Percentiles rank a stretch among this genome's conserved stretches.
Evolutionary conservation across 257 asterid species (phyloP).

Genomic region (Solanum bulbocastanum): DNA sequence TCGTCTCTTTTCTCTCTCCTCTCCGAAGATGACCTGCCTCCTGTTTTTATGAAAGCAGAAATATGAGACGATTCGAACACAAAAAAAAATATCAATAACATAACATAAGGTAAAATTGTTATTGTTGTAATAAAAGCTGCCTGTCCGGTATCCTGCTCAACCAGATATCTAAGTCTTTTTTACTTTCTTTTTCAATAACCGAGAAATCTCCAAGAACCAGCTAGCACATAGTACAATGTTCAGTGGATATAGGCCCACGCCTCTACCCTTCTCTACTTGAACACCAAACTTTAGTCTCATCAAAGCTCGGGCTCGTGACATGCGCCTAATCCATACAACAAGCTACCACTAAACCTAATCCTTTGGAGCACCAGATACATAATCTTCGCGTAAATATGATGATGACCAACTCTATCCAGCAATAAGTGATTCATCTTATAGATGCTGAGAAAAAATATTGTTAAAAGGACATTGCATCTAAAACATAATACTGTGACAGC

Average conservation of each 20-base stretch:
- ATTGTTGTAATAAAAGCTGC: neutral
- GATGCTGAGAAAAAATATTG: neutral
- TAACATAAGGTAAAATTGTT: neutral
- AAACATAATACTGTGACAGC: neutral
- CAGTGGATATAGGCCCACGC: neutral
- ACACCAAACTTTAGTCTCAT: neutral
- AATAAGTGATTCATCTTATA: neutral
- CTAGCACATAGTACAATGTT: neutral
- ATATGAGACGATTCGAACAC: neutral
- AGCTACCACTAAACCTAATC: neutral
- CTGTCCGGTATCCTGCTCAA: neutral
- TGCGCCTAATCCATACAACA: neutral
- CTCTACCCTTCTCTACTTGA: neutral
- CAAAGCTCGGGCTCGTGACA: neutral
- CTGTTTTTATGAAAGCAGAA: constrained; percentile 8
- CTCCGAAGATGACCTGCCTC: constrained; percentile 44
- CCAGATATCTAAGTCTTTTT: neutral
- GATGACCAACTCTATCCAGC: neutral
- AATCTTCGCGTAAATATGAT: neutral
- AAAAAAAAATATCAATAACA: neutral
- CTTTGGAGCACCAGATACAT: neutral
- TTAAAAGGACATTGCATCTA: neutral
- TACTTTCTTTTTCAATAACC: neutral
- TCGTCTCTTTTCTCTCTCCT: constrained; percentile 49
- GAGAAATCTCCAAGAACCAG: neutral